Base-by-base conservation (phyloP, 208 protist genomes). In the Leishmania aethiopica region DNA sequence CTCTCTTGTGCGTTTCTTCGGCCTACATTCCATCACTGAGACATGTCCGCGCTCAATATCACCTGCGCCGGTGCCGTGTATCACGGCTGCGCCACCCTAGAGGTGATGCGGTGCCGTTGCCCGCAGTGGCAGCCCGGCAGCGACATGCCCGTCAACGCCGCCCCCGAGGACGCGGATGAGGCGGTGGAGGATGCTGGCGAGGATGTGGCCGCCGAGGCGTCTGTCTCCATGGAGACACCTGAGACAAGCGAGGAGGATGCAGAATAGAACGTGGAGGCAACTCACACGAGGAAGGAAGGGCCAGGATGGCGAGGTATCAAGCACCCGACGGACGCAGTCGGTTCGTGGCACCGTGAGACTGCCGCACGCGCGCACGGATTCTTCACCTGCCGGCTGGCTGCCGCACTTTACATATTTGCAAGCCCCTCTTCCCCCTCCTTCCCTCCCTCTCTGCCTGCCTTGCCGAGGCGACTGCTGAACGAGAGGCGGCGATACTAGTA, bases 31-130 rank as follows among this genome's bases (percentile, higher is more conserved):
- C 2, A n/a, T 45, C 10, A n/a, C 15, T 51, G 19, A 64, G 70
- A 10, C 22, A 96, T 96, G 93, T 92, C 93, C 32, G 91, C 91
- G 72, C 87, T 96, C 49, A 84, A 84, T 83, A 95, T 96, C 73
- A 90, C 88, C 45, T 96, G 93, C 78, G 86, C 90, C 51, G 91
- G 90, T 64, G 90, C 89, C 78, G 87, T 85, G n/a, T 95, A 96
- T 83, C 88, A 86, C 74, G 79, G 82, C 37, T 87, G 85, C 69
- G 59, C 84, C n/a, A 90, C 87, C 28, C 84, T 96, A 47, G 91
- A 93, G 73, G 81, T 91, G 37, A 96, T 96, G 88, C 86, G 83
- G 77, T 80, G 93, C 84, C 88, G 89, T 79, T 96, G 93, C 88
- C 91, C 90, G 64, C 89, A 96, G 83, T 90, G 51, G 66, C 90